Conservation (phyloP, 768 basidiomycete genomes). For the Amanita inopinata region DNA sequence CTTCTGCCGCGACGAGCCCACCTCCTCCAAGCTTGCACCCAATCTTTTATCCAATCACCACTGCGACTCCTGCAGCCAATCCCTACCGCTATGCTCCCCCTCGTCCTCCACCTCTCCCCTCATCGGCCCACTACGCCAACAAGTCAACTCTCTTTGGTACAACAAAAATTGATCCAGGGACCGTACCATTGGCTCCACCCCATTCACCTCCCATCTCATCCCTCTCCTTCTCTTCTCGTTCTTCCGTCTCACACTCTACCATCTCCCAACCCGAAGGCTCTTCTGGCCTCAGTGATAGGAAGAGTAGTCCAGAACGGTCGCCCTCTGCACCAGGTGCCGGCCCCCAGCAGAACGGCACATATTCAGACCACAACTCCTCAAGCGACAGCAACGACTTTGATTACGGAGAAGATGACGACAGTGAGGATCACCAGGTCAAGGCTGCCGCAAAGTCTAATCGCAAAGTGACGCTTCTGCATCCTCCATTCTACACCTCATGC, state of each 20-base stretch:
- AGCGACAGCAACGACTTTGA: conserved; percentile 22
- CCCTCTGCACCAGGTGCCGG: neutral
- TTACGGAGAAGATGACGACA: conserved; percentile 22
- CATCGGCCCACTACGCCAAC: conserved; percentile 15
- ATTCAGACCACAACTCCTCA: conserved; percentile 18
- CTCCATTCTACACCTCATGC: neutral
- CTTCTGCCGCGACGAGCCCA: conserved; percentile 20
- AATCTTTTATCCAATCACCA: conserved; percentile 48
- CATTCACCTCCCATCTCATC: conserved; percentile 65
- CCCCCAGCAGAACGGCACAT: conserved; percentile 13
- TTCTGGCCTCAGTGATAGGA: conserved; percentile 25
- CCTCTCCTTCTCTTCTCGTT: conserved; percentile 71
- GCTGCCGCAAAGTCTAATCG: conserved; percentile 79
- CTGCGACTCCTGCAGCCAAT: conserved; percentile 44
- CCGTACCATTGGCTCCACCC: conserved; percentile 47
- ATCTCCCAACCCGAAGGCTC: too few species aligned
- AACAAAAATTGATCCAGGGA: conserved; percentile 42
- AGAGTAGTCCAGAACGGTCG: conserved; percentile 18
- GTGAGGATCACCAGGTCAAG: conserved; percentile 44
- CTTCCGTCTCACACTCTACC: conserved; percentile 48
- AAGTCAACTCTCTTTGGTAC: conserved; percentile 14
- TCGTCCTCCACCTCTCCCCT: conserved; percentile 14
- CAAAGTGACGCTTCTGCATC: conserved; percentile 44
- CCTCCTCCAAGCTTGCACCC: conserved; percentile 17
- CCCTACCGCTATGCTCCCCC: conserved; percentile 41